A percentile compares a stretch with the other conserved stretches of the same genome.
Evolutionary conservation across 148 eudicot species (phyloP).

Genomic region (Vaccinium vitisidaea): DNA sequence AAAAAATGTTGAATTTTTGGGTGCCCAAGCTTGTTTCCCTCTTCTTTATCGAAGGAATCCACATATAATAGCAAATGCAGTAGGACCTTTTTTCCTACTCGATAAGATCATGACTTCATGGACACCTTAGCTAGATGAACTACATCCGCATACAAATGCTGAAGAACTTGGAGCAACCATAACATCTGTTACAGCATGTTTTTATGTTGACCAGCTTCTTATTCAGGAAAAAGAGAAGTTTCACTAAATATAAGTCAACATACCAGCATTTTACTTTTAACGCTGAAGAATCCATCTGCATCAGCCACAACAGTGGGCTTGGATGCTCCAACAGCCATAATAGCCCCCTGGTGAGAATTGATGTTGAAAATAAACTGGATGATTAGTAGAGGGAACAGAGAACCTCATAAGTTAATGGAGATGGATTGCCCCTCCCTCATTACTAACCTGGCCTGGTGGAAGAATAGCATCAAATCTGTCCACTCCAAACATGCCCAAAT

Average conservation of each 20-base stretch:
- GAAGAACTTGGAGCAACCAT: not conserved
- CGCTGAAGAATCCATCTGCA: conserved; percentile 90
- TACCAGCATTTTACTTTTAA: conserved; percentile 91
- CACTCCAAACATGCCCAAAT: conserved; percentile 95
- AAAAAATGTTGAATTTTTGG: not conserved
- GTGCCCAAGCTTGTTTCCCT: not conserved
- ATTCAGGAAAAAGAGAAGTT: not conserved
- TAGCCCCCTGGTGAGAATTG: conserved; percentile 56
- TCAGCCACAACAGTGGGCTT: conserved; percentile 82
- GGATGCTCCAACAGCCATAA: conserved; percentile 98
- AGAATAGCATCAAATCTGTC: conserved; percentile 98
- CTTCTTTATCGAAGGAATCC: not conserved
- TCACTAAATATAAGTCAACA: conserved; percentile 21
- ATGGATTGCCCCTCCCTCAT: not conserved
- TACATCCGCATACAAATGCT: not conserved
- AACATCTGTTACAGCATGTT: not conserved
- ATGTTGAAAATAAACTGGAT: not conserved
- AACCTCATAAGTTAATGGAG: not conserved
- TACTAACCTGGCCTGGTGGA: conserved; percentile 94
- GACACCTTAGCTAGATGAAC: not conserved
- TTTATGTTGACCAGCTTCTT: not conserved
- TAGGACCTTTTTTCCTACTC: not conserved
- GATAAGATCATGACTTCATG: not conserved
- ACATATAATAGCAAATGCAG: not conserved
- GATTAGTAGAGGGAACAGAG: not conserved